Base-by-base conservation (phyloP, 768 basidiomycete species). In the Hortiboletus campestris region DNA sequence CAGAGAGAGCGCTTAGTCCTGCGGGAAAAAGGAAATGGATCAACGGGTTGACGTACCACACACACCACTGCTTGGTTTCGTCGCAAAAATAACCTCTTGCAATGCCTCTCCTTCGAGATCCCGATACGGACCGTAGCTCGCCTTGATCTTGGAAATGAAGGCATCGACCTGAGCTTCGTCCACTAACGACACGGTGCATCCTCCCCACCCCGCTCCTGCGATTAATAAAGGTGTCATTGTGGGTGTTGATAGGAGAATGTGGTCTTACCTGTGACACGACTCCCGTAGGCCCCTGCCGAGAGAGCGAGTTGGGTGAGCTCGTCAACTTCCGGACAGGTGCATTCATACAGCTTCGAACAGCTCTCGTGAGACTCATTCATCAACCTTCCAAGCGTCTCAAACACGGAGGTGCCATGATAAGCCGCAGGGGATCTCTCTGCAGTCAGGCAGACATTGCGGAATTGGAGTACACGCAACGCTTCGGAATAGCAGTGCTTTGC, bases 181-280 rank as follows among this genome's bases (percentile, higher is more conserved):
- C 16, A 94, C 86, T 19, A 94, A 79, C 8, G 89, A 91, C 20
- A 94, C 87, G 0, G 88, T 89, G 64, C 91, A 94, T 6, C 93
- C 93, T 36, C 94, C 94, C 92, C 92, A 96, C 4, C 91, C 92
- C 0, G 92, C 92, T 29, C 90, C 89, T 89, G 57, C 5, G 45
- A 14, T 28, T 2, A 11, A 54, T 5, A 46, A 44, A 10, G 20
- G 3, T 19, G 40, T 56, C 19, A 46, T 42, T 12, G 4, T 14
- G 11, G 4, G 8, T 13, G 4, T 17, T 13, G 16, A 54, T 4
- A 31, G 14, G 11, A 45, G 9, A 48, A 34, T 8, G 12, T 14
- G n/a, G 32, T 14, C 55, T 17, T 44, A 86, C 91, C 91, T 19
- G 94, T 95, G n/a, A 94, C 75, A 25, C 93, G 81, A 60, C 85